Evolutionary conservation across 768 basidiomycete species (phyloP), one percentile per base, ranked within the genome.

Genomic region (Psilocybe azurescens): DNA sequence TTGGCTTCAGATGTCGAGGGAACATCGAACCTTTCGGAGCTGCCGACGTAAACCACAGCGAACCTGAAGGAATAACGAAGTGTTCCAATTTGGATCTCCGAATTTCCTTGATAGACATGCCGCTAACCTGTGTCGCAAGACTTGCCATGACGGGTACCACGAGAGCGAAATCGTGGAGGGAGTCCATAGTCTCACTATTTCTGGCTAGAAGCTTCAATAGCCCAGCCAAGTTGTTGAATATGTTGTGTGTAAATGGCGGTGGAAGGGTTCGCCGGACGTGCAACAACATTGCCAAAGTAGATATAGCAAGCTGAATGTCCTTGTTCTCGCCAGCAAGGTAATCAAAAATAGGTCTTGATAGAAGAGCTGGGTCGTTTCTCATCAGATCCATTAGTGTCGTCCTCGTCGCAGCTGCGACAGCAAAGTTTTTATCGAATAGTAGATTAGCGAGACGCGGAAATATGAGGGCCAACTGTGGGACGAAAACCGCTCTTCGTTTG

Each of bases 181-280:
- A 71, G 41, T 85, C 78, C 1, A 68, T 58, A 9, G 73, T 71
- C 1, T 83, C 83, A 4, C 73, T 62, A 48, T 84, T 78, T 38
- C 81, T 80, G 20, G 85, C 74, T 36, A 78, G 66, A 53, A 76
- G 75, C 69, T 89, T 90, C 64, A 94, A 71, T 59, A 86, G 88
- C 1, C 91, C 91, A 10, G 86, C 82, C 6, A 93, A 72, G 66
- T 88, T 83, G 68, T 91, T 92, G 77, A 92, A 88, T 18, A 90
- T 69, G 65, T 85, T 79, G 71, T 93, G 86, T 0, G 87, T 76
- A 76, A 89, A 78, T 0, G 85, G 80, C 2, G 89, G 89, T 1
- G 91, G 90, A 6, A 93, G 75, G 10, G 74, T 66, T 6, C 77
- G 70, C 56, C 84, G 84, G 30, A 86, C 74, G 69, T 90, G 87